Conservation (phyloP, 2,329 filamentous ascomycete species). For the Colletotrichum simmondsii region DNA sequence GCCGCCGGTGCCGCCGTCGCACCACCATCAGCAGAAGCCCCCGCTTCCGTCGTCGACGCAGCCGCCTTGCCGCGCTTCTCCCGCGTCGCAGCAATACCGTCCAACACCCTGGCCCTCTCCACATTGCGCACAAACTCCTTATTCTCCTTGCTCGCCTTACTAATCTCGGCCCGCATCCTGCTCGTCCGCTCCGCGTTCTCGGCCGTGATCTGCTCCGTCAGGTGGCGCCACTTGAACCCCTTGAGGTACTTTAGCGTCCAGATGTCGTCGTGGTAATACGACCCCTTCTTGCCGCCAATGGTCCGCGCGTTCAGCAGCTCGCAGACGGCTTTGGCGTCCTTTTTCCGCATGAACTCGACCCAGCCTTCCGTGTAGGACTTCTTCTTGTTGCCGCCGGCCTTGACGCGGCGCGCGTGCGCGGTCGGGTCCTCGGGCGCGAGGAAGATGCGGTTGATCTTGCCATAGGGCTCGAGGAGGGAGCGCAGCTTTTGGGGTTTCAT, state of each 20-base stretch:
- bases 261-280: conserved; percentile 86
- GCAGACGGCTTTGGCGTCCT: conserved; percentile 80
- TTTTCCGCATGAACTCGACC: conserved; percentile 84
- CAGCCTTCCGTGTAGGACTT: conserved; percentile 85
- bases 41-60: conserved; percentile 39
- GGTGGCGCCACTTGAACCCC: conserved; percentile 83
- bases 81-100: conserved; percentile 75
- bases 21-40: conserved; percentile 35
- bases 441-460: conserved; percentile 81
- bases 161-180: conserved; percentile 81
- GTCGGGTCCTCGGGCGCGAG: conserved; percentile 79
- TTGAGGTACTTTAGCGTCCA: conserved; percentile 87
- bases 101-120: conserved; percentile 82
- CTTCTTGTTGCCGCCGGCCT: conserved; percentile 84
- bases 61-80: conserved; percentile 52
- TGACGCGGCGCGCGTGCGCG: conserved; percentile 73
- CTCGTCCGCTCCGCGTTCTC: conserved; percentile 84
- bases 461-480: conserved; percentile 79
- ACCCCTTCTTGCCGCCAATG: conserved; percentile 86
- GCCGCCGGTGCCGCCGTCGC: neutral
- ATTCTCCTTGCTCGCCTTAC: conserved; percentile 81
- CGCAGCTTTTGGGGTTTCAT: conserved; percentile 87
- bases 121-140: conserved; percentile 84
- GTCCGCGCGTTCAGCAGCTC: conserved; percentile 81
- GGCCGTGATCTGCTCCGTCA: conserved; percentile 81